Conservation (phyloP, 352 stramenopile genomes). For the Phytophthora cactorum region DNA sequence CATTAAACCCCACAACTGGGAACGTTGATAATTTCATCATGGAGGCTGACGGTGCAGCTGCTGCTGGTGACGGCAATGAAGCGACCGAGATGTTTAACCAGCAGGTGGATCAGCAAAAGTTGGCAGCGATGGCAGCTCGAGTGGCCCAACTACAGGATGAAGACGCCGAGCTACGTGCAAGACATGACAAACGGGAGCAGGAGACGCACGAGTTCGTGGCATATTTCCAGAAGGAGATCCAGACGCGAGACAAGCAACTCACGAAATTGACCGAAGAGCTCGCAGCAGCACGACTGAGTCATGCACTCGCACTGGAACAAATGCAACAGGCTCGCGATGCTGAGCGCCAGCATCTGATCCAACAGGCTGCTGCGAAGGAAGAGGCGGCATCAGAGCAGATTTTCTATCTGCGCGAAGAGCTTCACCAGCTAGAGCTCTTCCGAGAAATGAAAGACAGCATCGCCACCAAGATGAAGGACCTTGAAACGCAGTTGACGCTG, state of each 20-base stretch:
- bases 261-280: conserved; percentile 88
- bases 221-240: conserved; percentile 95
- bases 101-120: conserved; percentile 69
- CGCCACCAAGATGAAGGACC: conserved; percentile 57
- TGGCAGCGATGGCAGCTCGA: conserved; percentile 66
- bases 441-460: conserved; percentile 72
- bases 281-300: conserved; percentile 58
- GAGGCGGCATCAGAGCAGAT: conserved; percentile 65
- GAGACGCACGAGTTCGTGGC: conserved; percentile 95
- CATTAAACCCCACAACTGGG: not conserved
- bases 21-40: conserved; percentile 6
- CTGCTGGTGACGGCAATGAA: conserved; percentile 20
- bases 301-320: conserved; percentile 67
- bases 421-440: conserved; percentile 74
- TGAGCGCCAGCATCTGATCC: conserved; percentile 53
- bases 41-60: conserved; percentile 11
- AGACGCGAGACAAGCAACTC: conserved; percentile 79
- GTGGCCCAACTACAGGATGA: conserved; percentile 72
- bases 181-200: conserved; percentile 90
- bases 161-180: conserved; percentile 78
- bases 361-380: conserved; percentile 52
- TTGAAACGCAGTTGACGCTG: conserved; percentile 66
- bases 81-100: conserved; percentile 69
- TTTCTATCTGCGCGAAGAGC: conserved; percentile 66
- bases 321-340: conserved; percentile 50